Conservation (phyloP, 2,329 filamentous ascomycete species). For the Fusarium robinianum region DNA sequence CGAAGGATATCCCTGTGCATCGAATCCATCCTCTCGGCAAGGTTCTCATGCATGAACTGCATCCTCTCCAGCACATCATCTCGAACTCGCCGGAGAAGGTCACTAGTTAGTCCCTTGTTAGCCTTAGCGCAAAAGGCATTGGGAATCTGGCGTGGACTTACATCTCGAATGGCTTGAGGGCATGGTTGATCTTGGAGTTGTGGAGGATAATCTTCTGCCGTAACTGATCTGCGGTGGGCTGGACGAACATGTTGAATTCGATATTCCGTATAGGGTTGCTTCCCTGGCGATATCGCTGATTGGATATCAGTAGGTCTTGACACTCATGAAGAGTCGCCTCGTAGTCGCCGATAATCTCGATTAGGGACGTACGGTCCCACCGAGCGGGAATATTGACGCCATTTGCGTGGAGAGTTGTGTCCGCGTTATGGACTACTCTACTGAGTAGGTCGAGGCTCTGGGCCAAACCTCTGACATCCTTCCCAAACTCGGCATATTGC, state of each 20-base stretch:
- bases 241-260: slow-evolving; percentile 44
- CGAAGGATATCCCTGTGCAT: slow-evolving; percentile 30
- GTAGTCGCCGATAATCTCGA: slow-evolving; percentile 41
- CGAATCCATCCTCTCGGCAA: slow-evolving; percentile 30
- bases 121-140: not conserved
- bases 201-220: slow-evolving; percentile 41
- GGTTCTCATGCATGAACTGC: slow-evolving; percentile 32
- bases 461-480: slow-evolving; percentile 39
- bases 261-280: slow-evolving; percentile 39
- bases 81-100: slow-evolving; percentile 39
- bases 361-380: slow-evolving; percentile 33
- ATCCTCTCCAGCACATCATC: slow-evolving; percentile 33
- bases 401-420: slow-evolving; percentile 33
- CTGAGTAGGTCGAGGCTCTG: slow-evolving; percentile 40
- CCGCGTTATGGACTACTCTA: slow-evolving; percentile 37
- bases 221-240: slow-evolving; percentile 40
- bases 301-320: slow-evolving; percentile 34
- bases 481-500: slow-evolving; percentile 42
- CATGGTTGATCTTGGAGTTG: slow-evolving; percentile 41
- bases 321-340: slow-evolving; percentile 41
- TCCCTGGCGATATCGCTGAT: slow-evolving; percentile 36
- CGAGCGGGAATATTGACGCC: slow-evolving; percentile 26
- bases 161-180: slow-evolving; percentile 46
- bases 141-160: too few relatives aligned
- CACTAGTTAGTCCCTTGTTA: slow-evolving; percentile 30